phyloP scores from a whole-genome alignment of 2,329 filamentous ascomycete species.

The Aspergillus eucalypticola region DNA sequence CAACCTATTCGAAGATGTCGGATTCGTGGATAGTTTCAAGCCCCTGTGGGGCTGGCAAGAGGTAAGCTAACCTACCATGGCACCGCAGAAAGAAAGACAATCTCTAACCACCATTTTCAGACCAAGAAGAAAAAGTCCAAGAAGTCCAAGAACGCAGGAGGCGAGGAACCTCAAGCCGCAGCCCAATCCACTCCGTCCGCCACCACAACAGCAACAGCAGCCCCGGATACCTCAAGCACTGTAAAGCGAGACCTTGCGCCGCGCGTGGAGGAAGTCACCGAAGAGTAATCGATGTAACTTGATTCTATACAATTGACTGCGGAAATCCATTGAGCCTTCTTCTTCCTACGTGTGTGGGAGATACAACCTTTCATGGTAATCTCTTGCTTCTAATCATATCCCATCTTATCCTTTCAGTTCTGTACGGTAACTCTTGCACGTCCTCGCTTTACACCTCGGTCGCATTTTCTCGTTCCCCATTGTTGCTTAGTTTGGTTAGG shows the following conservation, averaged over 20 bases:
- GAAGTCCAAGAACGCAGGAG: slow-evolving; percentile 34
- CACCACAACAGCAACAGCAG: slow-evolving; percentile 40
- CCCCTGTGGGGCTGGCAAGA: slow-evolving; percentile 98
- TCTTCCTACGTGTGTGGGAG: neutral
- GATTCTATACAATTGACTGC: neutral
- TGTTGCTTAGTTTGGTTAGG: neutral
- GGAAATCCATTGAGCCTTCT: neutral
- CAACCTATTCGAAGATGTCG: slow-evolving; percentile 97
- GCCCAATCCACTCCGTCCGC: slow-evolving; percentile 27
- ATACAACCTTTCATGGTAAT: neutral
- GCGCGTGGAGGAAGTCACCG: slow-evolving; percentile 48
- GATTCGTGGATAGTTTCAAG: slow-evolving; percentile 95
- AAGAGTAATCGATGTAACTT: slow-evolving; percentile 31
- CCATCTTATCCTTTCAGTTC: neutral
- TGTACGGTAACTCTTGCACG: neutral
- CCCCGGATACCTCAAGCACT: slow-evolving; percentile 34
- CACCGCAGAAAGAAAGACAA: neutral
- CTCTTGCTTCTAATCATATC: neutral
- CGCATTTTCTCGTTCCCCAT: neutral
- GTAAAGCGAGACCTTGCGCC: slow-evolving; percentile 45
- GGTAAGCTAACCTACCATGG: slow-evolving; percentile 55
- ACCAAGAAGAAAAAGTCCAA: slow-evolving; percentile 42
- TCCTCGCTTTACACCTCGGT: neutral
- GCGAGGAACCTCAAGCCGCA: slow-evolving; percentile 12
- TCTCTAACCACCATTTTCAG: slow-evolving; percentile 18